Base-by-base conservation (phyloP, 345 rosid species). In the Raphanus raphanistrum region DNA sequence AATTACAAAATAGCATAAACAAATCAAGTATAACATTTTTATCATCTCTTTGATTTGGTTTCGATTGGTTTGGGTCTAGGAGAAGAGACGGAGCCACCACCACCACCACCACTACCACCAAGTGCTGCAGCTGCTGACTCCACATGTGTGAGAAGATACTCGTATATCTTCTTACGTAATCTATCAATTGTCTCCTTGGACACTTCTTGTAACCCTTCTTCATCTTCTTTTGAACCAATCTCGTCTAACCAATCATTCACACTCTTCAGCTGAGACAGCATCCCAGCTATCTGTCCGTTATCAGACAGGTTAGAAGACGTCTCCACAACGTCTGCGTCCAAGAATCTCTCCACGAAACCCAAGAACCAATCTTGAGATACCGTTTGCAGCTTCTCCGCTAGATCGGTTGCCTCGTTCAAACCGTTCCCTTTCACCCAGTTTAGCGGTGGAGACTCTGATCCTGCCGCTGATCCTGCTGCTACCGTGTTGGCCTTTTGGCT, bases 91-190 rank as follows among this genome's bases (percentile, higher is more conserved):
- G 93, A 82, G 71, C 89, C 88, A 58, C 90, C 84, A 8, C 96
- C 84, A 5, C 96, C 94, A 48, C 90, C 88, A 12, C 89, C 88
- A 58, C 90, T 83, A 8, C 96, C 84, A 5, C 96, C 94, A 48
- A 94, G 87, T 36, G 97, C 98, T 4, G 96, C 97, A 17, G 98
- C 98, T 9, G 98, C 97, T 2, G 94, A 92, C 79, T 92, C 98
- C 1, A 94, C 97, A 31, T 94, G 97, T 16, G 93, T 89, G 1
- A 94, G 90, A 33, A 94, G 94, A 83, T 94, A 92, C 69, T 88
- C 94, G 3, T 92, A 94, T 9, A 94, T 94, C 88, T 94, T 94
- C 87, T 94, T 92, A 69, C 96, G 73, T 52, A 94, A 85, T 81
- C 93, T 73, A 45, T 89, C 90, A 0, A 89, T 75, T 1, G 90